phyloP scores from a whole-genome alignment of 2,329 filamentous ascomycete species.

The Monosporascus ibericus region DNA sequence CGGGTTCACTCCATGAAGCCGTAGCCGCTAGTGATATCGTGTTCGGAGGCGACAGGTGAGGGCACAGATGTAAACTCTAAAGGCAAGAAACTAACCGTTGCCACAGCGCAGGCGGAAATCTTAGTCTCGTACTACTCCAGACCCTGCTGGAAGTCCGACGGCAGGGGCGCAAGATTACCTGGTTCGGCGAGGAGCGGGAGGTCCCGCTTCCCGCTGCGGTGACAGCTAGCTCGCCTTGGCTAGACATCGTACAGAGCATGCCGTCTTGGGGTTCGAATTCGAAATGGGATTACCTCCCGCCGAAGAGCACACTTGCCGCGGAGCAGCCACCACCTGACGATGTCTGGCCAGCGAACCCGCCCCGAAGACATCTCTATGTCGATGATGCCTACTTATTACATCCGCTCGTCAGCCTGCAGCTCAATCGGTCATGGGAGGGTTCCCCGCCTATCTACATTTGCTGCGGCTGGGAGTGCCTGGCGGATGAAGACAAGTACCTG shows the following conservation, averaged over 20 bases:
- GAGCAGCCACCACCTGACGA: slow-evolving; percentile 37
- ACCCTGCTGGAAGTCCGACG: slow-evolving; percentile 58
- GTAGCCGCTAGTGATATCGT: slow-evolving; percentile 62
- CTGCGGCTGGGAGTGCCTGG: slow-evolving; percentile 65
- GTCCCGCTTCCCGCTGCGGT: slow-evolving; percentile 63
- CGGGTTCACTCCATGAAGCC: slow-evolving; percentile 59
- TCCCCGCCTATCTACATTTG: slow-evolving; percentile 62
- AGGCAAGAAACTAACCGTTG: not conserved
- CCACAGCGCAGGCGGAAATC: slow-evolving; percentile 63
- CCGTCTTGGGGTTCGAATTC: slow-evolving; percentile 47
- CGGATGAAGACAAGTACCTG: slow-evolving; percentile 59
- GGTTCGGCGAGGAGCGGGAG: slow-evolving; percentile 52
- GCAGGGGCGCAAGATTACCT: slow-evolving; percentile 42
- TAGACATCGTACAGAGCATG: slow-evolving; percentile 61
- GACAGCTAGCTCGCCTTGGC: slow-evolving; percentile 61
- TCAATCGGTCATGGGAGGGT: slow-evolving; percentile 52
- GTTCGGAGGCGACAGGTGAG: slow-evolving; percentile 61
- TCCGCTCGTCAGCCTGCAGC: slow-evolving; percentile 61
- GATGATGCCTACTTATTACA: slow-evolving; percentile 52
- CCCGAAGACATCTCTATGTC: slow-evolving; percentile 48
- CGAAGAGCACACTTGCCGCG: slow-evolving; percentile 27
- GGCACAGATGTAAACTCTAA: not conserved
- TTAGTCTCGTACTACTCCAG: slow-evolving; percentile 61
- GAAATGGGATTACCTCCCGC: slow-evolving; percentile 59
- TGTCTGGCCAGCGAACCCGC: slow-evolving; percentile 52